Conservation (phyloP, 176 grass and related monocot species). For the Metroxylon sagu region DNA sequence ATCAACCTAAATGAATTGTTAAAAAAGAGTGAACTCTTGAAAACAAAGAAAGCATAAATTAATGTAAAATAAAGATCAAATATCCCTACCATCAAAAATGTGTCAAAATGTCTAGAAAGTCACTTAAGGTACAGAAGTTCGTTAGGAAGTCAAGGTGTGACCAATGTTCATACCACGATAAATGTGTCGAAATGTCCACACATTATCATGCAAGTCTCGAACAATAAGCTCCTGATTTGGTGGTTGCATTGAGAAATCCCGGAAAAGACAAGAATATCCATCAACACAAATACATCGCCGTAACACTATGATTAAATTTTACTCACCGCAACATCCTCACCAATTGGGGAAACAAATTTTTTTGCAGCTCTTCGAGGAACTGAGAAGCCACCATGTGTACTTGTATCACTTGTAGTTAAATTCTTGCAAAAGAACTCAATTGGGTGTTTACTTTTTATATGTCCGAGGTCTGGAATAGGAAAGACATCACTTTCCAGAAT, state of each 20-base stretch:
- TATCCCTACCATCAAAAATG: slow-evolving; percentile 86
- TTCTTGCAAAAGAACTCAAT: slow-evolving; percentile 96
- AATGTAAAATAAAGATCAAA: background rate
- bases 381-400: slow-evolving; percentile 96
- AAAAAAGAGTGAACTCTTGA: too few relatives aligned
- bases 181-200: slow-evolving; percentile 99
- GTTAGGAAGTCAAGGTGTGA: background rate
- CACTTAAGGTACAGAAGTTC: too few relatives aligned
- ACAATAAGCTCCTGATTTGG: slow-evolving; percentile 93
- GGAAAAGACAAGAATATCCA: slow-evolving; percentile 8
- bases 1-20: too few relatives aligned
- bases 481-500: slow-evolving; percentile 90
- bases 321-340: slow-evolving; percentile 19
- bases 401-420: slow-evolving; percentile 85
- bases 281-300: too few relatives aligned
- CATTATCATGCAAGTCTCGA: slow-evolving; percentile 84
- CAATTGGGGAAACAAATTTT: slow-evolving; percentile 91
- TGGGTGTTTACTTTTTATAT: slow-evolving; percentile 77
- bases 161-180: slow-evolving; percentile 73
- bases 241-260: slow-evolving; percentile 96
- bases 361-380: slow-evolving; percentile 84
- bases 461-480: slow-evolving; percentile 68
- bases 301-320: too few relatives aligned
- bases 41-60: too few relatives aligned
- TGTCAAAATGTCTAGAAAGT: slow-evolving; percentile 81